A percentile compares a stretch with the other conserved stretches of the same genome.
phyloP scores from a whole-genome alignment of 805 yeast species.

The Lachancea meyersii region DNA sequence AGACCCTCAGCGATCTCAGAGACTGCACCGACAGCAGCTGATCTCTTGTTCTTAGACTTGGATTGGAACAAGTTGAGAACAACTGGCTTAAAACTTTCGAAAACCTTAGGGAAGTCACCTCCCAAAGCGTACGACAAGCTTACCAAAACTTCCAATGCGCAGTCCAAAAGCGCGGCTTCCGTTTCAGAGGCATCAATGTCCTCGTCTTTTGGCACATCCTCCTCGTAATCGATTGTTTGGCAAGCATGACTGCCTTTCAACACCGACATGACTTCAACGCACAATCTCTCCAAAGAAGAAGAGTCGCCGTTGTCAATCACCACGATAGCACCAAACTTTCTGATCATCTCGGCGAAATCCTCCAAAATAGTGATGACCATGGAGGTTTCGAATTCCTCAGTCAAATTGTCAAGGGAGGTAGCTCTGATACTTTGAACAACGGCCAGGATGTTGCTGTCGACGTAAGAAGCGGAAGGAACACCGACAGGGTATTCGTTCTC shows the following conservation, averaged over 20 bases:
- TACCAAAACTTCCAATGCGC: slow-evolving; percentile 80
- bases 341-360: slow-evolving; percentile 59
- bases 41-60: slow-evolving; percentile 68
- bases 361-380: slow-evolving; percentile 79
- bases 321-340: slow-evolving; percentile 62
- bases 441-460: slow-evolving; percentile 49
- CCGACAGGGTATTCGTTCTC: slow-evolving; percentile 57
- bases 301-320: slow-evolving; percentile 55
- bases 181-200: slow-evolving; percentile 52
- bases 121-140: slow-evolving; percentile 72
- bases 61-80: slow-evolving; percentile 52
- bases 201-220: slow-evolving; percentile 49
- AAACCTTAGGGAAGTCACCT: slow-evolving; percentile 67
- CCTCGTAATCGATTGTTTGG: slow-evolving; percentile 70
- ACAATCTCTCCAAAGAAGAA: slow-evolving; percentile 57
- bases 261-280: slow-evolving; percentile 63
- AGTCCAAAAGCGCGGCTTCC: slow-evolving; percentile 69
- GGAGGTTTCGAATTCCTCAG: slow-evolving; percentile 75
- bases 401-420: slow-evolving; percentile 54
- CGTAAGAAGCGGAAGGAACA: slow-evolving; percentile 53
- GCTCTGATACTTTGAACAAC: slow-evolving; percentile 63
- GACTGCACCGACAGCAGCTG: slow-evolving; percentile 77
- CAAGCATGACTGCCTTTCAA: slow-evolving; percentile 79
- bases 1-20: slow-evolving; percentile 84
- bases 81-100: slow-evolving; percentile 62